Conservation (phyloP, 768 basidiomycete species). For the Strobilomyces dryophilus region DNA sequence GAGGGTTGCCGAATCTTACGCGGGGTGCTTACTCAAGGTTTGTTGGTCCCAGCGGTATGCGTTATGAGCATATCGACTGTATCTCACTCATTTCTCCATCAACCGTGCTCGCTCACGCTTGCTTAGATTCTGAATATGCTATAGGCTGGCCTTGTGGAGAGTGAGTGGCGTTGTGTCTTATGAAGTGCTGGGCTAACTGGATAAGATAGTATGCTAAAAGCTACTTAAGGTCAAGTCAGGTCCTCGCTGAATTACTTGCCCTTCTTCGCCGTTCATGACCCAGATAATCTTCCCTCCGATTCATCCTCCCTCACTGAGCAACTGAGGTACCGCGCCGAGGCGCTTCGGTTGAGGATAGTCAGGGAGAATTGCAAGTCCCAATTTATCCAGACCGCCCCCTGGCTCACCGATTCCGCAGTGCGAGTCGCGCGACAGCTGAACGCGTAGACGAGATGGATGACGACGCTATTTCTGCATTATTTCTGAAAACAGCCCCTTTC, state of each 20-base stretch:
- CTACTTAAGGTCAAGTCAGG: too few species aligned
- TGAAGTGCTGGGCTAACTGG: too few species aligned
- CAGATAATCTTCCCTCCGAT: background rate
- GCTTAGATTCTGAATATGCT: too few species aligned
- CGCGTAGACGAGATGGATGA: background rate
- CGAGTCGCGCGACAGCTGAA: background rate
- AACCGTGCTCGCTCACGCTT: too few species aligned
- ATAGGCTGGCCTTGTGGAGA: too few species aligned
- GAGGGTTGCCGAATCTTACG: background rate
- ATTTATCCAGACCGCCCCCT: background rate
- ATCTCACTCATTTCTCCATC: too few species aligned
- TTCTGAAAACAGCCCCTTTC: constrained; percentile 6
- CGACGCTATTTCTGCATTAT: constrained; percentile 2
- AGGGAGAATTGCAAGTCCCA: constrained; percentile 1
- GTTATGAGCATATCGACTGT: too few species aligned
- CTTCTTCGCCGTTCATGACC: background rate
- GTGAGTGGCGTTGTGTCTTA: too few species aligned
- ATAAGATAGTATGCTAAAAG: too few species aligned
- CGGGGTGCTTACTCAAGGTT: too few species aligned
- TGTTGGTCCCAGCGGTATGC: too few species aligned
- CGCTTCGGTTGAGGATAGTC: background rate
- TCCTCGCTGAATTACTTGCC: background rate
- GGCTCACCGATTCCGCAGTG: background rate
- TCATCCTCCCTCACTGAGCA: background rate
- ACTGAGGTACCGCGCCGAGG: background rate